Percentiles rank a stretch among this genome's conserved stretches.
phyloP scores from a whole-genome alignment of 805 yeast species.

The Wickerhamomyces mucosus region DNA sequence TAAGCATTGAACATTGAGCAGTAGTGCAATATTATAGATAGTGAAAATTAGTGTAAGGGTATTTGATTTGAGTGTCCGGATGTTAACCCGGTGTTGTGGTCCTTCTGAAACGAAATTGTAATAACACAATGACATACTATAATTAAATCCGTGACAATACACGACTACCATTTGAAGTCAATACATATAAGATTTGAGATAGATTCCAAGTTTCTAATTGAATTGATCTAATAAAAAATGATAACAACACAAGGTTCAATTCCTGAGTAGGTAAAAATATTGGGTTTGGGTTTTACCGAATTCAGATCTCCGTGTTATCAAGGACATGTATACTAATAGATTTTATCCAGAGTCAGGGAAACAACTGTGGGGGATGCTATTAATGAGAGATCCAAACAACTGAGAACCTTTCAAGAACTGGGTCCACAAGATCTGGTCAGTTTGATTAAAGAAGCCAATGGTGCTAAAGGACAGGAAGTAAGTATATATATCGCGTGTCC shows the following conservation, averaged over 20 bases:
- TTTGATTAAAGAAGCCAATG: conserved; percentile 44
- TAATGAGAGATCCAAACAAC: conserved; percentile 52
- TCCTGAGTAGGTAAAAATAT: conserved; percentile 38
- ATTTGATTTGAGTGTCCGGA: too few relatives aligned
- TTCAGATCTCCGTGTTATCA: neutral
- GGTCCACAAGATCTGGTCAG: conserved; percentile 73
- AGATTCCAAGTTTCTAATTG: too few relatives aligned
- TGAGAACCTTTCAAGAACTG: conserved; percentile 50
- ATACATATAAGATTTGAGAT: too few relatives aligned
- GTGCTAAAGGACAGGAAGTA: conserved; percentile 34
- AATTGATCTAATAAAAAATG: conserved; percentile 13
- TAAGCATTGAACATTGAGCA: too few relatives aligned
- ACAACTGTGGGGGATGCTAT: conserved; percentile 48
- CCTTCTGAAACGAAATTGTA: too few relatives aligned
- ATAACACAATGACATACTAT: too few relatives aligned
- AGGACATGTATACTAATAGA: conserved; percentile 10
- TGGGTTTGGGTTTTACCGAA: neutral
- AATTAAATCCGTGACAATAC: too few relatives aligned
- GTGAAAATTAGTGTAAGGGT: too few relatives aligned
- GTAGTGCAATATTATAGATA: too few relatives aligned
- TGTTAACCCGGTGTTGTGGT: too few relatives aligned
- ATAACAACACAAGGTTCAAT: conserved; percentile 48
- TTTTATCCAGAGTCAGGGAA: conserved; percentile 40
- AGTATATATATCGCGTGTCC: neutral
- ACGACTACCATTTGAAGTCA: too few relatives aligned